phyloP scores from a whole-genome alignment of 2,329 filamentous ascomycete species.

The Stachybotrys elegans region DNA sequence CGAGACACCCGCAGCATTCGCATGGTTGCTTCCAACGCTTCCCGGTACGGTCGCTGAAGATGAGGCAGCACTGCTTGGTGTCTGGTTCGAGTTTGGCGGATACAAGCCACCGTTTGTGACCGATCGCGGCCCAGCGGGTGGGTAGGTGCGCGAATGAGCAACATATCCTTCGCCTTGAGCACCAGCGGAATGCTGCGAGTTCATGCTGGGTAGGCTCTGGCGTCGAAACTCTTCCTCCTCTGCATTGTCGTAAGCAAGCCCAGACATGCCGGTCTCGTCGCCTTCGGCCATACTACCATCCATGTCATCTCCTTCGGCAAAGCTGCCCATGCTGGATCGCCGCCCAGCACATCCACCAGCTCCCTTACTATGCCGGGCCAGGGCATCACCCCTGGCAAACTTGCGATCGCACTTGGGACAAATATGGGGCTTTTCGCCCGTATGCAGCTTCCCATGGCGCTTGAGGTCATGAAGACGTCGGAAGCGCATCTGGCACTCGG shows the following conservation, averaged over 20 bases:
- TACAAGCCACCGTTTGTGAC: constrained; percentile 49
- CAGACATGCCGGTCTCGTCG: constrained; percentile 54
- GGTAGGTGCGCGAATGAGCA: constrained; percentile 73
- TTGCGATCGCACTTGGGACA: constrained; percentile 92
- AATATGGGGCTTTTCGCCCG: constrained; percentile 89
- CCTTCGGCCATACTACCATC: constrained; percentile 43
- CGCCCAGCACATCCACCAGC: constrained; percentile 92
- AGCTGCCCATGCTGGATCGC: constrained; percentile 78
- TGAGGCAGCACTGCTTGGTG: constrained; percentile 48
- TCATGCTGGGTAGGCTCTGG: constrained; percentile 69
- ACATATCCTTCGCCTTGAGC: constrained; percentile 42
- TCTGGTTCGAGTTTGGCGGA: constrained; percentile 55
- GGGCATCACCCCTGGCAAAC: constrained; percentile 90
- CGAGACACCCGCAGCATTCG: constrained; percentile 44
- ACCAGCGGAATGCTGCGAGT: constrained; percentile 62
- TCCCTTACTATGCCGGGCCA: constrained; percentile 93
- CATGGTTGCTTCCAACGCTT: constrained; percentile 36
- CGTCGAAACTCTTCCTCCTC: constrained; percentile 61
- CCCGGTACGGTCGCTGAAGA: constrained; percentile 48
- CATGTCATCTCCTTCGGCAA: constrained; percentile 72
- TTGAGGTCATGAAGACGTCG: constrained; percentile 91
- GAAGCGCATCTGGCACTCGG: constrained; percentile 90
- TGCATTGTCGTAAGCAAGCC: constrained; percentile 49
- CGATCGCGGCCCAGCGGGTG: constrained; percentile 56
- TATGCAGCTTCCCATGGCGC: constrained; percentile 93